Base-by-base conservation (phyloP, 164 flowering plant genomes). In the Chloranthus sessilifolius region DNA sequence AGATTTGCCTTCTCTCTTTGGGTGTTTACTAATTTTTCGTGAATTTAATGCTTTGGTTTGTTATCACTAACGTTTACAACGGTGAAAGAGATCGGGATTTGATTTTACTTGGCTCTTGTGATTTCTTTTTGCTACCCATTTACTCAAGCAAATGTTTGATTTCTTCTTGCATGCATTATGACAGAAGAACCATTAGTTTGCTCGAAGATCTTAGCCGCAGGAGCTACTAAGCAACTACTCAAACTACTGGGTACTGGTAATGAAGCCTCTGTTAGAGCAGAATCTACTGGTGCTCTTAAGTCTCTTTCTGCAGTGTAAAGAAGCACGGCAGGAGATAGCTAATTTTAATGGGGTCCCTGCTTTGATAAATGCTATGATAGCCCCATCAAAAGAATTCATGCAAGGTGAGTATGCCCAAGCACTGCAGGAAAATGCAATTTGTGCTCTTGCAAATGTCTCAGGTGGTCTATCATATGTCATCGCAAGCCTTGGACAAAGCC, bases 361-460 rank as follows among this genome's bases (percentile, higher is more conserved):
- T 58, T 55, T 94, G 49, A 94, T 94, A 60, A 94, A 94, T 75
- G 97, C 99, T n/a, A 94, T 97, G 25, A 94, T 94, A 59, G 99
- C 99, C 56, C 99, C 99, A 56, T 94, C 99, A 7, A 94, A 94
- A 68, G 99, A 94, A 64, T 94, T 79, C 65, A 94, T 94, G 99
- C 95, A 94, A 66, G 99, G 99, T 16, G 96, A 87, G 70, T 59
- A 74, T 77, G 99, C 99, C 37, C 99, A 94, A 70, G 92, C 96
- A 53, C 65, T 94, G 68, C 99, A 94, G 62, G 99, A 86, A 73
- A 81, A 94, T 74, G 95, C 99, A 21, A 94, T 94, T 97, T 84
- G 97, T 76, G 97, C 99, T 55, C 74, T 94, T 53, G 99, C 99
- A 43, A 86, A 94, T 52, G 89, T 94, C 35, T 94, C 99, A 56